These are phyloP conservation scores for Heritiera fomes DNA, from an alignment of 345 rosid species.

Conservation along the genomic window DNA sequence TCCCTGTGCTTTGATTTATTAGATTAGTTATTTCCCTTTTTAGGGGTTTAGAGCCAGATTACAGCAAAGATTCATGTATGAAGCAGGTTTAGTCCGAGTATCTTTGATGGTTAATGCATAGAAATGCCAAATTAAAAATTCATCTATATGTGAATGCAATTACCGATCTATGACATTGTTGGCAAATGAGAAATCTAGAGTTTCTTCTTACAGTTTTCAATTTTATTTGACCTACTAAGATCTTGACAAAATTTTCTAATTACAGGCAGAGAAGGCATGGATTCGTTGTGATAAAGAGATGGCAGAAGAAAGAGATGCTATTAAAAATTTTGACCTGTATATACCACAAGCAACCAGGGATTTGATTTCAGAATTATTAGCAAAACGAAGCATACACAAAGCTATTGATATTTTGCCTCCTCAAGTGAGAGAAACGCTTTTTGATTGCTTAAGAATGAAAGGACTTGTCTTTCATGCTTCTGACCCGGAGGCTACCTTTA, in stretches of 20 bases:
- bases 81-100: background rate
- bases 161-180: background rate
- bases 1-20: background rate
- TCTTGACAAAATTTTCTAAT: conserved; percentile 18
- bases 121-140: background rate
- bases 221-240: conserved; percentile 7
- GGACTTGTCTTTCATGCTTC: conserved; percentile 20
- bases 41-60: background rate
- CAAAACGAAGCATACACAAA: conserved; percentile 16
- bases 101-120: background rate
- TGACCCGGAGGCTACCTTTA: conserved; percentile 13
- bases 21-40: background rate
- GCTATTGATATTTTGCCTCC: conserved; percentile 32
- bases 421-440: conserved; percentile 28
- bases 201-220: background rate
- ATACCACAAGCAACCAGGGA: conserved; percentile 20
- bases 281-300: conserved; percentile 48
- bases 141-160: background rate
- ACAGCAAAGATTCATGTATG: conserved; percentile 4
- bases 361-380: conserved; percentile 25
- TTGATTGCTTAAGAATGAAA: conserved; percentile 40
- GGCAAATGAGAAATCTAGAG: background rate
- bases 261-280: conserved; percentile 62
- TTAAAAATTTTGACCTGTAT: conserved; percentile 32
- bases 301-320: conserved; percentile 26